phyloP scores from a whole-genome alignment of 345 rosid species.

The Sonneratia alba region DNA sequence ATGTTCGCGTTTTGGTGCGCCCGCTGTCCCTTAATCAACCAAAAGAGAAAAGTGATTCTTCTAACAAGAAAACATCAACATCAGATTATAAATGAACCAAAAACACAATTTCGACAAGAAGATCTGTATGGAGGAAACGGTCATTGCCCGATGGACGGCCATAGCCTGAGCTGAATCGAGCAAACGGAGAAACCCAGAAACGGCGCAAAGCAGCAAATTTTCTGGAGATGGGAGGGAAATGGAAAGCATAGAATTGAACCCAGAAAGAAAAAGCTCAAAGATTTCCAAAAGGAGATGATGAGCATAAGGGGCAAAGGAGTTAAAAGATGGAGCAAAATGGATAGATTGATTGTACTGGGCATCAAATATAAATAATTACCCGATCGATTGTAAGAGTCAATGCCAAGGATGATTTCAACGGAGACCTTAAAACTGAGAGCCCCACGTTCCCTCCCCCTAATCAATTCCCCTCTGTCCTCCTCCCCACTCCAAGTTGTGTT shows the following conservation, averaged over 20 bases:
- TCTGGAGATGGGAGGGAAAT: no score
- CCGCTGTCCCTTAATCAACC: no score
- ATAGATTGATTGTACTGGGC: not conserved
- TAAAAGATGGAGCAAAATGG: not conserved
- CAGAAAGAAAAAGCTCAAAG: not conserved
- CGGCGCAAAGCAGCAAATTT: not conserved
- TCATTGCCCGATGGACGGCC: no score
- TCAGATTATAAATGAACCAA: not conserved
- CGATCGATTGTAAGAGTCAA: slow-evolving; percentile 36
- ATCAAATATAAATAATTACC: slow-evolving; percentile 22
- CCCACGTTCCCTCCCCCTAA: slow-evolving; percentile 6
- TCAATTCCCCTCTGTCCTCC: slow-evolving; percentile 1
- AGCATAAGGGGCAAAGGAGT: not conserved
- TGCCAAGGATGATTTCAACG: slow-evolving; percentile 31
- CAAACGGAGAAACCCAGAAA: not conserved
- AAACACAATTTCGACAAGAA: not conserved
- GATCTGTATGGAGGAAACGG: not conserved
- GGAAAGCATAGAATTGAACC: not conserved
- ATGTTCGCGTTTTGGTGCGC: not conserved
- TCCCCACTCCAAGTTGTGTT: slow-evolving; percentile 10
- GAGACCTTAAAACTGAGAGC: slow-evolving; percentile 18
- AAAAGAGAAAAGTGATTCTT: not conserved
- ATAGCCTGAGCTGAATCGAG: not conserved
- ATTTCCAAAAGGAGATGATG: not conserved
- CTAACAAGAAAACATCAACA: not conserved